phyloP scores from a whole-genome alignment of 1,284 basidiomycete genomes.

The Naganishia sp. region DNA sequence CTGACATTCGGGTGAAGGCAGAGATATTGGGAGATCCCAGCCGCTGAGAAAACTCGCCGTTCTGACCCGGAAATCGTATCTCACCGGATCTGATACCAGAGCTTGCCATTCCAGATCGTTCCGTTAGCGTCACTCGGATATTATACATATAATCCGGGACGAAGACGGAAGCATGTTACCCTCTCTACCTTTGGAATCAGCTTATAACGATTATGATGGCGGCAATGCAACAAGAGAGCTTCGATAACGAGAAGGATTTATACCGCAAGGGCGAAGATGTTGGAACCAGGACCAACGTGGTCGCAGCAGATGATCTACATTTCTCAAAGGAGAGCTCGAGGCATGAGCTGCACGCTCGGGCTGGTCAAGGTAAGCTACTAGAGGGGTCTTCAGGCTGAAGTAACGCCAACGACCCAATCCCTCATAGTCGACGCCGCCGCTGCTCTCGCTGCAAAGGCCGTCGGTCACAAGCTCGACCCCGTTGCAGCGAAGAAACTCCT shows the following conservation, averaged over 20 bases:
- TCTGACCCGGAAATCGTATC: not conserved
- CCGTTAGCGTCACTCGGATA: not conserved
- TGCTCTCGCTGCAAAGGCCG: slow-evolving; percentile 21
- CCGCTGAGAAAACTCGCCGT: not conserved
- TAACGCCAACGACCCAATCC: not conserved
- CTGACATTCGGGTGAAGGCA: not conserved
- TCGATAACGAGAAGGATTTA: slow-evolving; percentile 1
- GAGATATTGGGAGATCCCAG: not conserved
- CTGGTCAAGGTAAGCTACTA: slow-evolving; percentile 1
- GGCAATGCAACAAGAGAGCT: not conserved
- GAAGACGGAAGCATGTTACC: not conserved
- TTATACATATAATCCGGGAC: not conserved
- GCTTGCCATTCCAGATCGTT: not conserved
- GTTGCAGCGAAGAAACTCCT: slow-evolving; percentile 22
- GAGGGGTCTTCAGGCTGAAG: not conserved
- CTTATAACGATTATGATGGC: not conserved
- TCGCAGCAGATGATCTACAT: not conserved
- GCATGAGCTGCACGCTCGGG: slow-evolving; percentile 15
- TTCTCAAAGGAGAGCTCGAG: not conserved
- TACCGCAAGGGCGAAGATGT: slow-evolving; percentile 10
- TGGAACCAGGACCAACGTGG: slow-evolving; percentile 7
- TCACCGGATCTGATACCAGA: not conserved
- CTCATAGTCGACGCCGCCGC: slow-evolving; percentile 25
- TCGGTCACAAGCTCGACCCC: slow-evolving; percentile 24
- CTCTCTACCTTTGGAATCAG: not conserved